These are phyloP conservation scores for Penicillium macrosclerotiorum DNA, from an alignment of 495 filamentous ascomycete species.

Conservation along the genomic window DNA sequence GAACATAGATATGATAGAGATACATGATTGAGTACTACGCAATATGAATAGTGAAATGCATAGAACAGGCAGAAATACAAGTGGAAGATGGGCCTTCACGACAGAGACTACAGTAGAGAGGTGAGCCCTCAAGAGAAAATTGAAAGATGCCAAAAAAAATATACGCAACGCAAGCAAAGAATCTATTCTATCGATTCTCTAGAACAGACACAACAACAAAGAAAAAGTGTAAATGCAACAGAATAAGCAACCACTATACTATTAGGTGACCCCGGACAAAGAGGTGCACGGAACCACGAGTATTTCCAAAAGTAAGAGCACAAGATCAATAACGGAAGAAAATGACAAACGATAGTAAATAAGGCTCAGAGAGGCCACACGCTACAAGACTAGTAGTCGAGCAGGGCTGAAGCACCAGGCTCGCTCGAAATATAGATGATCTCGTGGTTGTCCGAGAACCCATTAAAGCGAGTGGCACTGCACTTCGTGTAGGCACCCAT, in stretches of 20 bases:
- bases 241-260: background rate
- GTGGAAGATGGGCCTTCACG: too few species aligned
- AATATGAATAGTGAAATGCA: too few species aligned
- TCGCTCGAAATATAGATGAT: conserved; percentile 94
- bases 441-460: conserved; percentile 90
- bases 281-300: background rate
- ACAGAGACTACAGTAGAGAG: too few species aligned
- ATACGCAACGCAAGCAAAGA: background rate
- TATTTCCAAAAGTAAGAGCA: conserved; percentile 1
- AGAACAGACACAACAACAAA: background rate
- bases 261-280: background rate
- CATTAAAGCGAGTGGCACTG: conserved; percentile 96
- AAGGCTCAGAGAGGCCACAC: too few species aligned
- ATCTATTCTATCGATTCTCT: conserved; percentile 6
- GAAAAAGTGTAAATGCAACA: background rate
- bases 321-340: background rate
- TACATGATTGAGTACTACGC: background rate
- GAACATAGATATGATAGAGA: conserved; percentile 9
- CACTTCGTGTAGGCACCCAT: conserved; percentile 99
- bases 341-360: conserved; percentile 3
- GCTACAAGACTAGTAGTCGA: conserved; percentile 50
- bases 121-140: too few species aligned
- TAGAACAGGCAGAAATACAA: too few species aligned
- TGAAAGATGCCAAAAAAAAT: too few species aligned
- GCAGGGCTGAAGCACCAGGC: conserved; percentile 74